These are phyloP conservation scores for Lippia alba DNA, from an alignment of 305 asterid genomes.

Conservation along the genomic window DNA sequence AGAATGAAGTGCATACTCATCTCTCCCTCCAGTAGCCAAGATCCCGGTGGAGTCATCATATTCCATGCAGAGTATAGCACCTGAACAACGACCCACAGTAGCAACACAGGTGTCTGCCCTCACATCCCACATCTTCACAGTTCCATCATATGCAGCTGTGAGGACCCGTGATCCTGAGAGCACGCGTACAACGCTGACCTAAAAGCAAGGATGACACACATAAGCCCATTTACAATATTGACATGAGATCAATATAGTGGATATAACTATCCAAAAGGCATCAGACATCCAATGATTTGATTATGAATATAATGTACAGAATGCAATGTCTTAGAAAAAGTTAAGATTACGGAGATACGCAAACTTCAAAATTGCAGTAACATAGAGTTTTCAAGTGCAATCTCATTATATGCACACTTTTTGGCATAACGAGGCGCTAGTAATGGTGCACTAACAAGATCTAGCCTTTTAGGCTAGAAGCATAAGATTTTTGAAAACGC, in stretches of 20 bases:
- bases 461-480: too few species aligned
- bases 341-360: not conserved
- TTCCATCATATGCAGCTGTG: slow-evolving; percentile 96
- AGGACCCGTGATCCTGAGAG: slow-evolving; percentile 98
- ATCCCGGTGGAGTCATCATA: slow-evolving; percentile 89
- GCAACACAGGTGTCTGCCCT: slow-evolving; percentile 97
- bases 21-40: slow-evolving; percentile 96
- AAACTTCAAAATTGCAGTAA: too few species aligned
- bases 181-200: slow-evolving; percentile 90
- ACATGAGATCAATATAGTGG: not conserved
- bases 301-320: too few species aligned
- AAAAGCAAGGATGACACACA: slow-evolving; percentile 38
- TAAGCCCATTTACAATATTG: slow-evolving; percentile 14
- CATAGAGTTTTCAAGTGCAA: too few species aligned
- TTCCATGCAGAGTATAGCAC: slow-evolving; percentile 95
- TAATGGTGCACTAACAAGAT: too few species aligned
- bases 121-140: slow-evolving; percentile 99
- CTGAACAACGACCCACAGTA: slow-evolving; percentile 87
- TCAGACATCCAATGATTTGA: not conserved
- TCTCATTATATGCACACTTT: too few species aligned
- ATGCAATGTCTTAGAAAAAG: not conserved
- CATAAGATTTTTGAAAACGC: too few species aligned
- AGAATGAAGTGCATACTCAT: slow-evolving; percentile 61
- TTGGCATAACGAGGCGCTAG: too few species aligned
- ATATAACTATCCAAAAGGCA: not conserved